These are phyloP conservation scores for Cladosporium austrohemisphaericum DNA, from an alignment of 2,329 filamentous ascomycete genomes.

Conservation along the genomic window DNA sequence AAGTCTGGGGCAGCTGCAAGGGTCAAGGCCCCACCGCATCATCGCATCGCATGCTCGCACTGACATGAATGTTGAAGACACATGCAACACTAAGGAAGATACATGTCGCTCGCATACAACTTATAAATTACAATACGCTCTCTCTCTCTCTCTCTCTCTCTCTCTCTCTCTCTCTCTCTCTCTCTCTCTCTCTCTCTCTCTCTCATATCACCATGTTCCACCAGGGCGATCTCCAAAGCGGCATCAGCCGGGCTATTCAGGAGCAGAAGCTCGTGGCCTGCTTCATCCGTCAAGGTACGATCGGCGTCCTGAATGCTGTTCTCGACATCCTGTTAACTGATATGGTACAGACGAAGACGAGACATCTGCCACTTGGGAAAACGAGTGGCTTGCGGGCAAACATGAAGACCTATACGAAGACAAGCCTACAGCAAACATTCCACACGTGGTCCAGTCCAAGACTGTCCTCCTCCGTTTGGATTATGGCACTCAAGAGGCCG, in stretches of 20 bases:
- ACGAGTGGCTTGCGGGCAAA: constrained; percentile 27
- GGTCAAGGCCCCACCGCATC: too few relatives aligned
- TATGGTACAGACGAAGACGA: constrained; percentile 57
- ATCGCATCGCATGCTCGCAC: too few relatives aligned
- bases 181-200: too few relatives aligned
- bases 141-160: too few relatives aligned
- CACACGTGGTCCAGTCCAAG: constrained; percentile 34
- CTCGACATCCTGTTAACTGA: background rate
- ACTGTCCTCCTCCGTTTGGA: constrained; percentile 67
- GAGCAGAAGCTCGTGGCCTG: constrained; percentile 76
- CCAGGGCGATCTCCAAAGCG: constrained; percentile 72
- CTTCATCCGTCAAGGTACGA: constrained; percentile 60
- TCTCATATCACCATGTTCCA: constrained; percentile 65
- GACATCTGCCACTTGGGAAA: constrained; percentile 55
- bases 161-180: too few relatives aligned
- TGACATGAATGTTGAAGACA: too few relatives aligned
- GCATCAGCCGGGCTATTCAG: constrained; percentile 70
- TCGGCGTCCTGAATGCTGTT: background rate
- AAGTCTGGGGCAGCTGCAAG: constrained; percentile 1
- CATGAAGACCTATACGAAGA: constrained; percentile 15
- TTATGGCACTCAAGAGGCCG: constrained; percentile 74
- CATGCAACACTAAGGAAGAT: too few relatives aligned
- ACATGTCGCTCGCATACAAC: too few relatives aligned
- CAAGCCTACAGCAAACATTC: constrained; percentile 47
- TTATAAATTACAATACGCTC: too few relatives aligned